These are phyloP conservation scores for Brasilioporus rufonigricans DNA, from an alignment of 768 basidiomycete genomes.

Conservation along the genomic window DNA sequence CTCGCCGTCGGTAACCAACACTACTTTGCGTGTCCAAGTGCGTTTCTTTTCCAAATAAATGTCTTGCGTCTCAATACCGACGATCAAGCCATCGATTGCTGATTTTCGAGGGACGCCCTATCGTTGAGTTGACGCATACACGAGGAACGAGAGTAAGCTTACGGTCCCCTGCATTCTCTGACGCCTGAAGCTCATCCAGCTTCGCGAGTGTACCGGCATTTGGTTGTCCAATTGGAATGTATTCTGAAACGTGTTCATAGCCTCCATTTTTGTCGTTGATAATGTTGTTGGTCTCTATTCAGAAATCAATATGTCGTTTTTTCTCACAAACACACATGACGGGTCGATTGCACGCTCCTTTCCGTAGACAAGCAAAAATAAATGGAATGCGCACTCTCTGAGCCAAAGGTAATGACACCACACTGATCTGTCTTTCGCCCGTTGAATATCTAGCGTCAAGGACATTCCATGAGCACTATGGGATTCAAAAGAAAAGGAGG, in stretches of 20 bases:
- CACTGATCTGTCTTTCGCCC: slow-evolving; percentile 93
- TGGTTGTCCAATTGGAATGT: slow-evolving; percentile 65
- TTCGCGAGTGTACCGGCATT: slow-evolving; percentile 64
- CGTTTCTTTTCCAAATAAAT: slow-evolving; percentile 65
- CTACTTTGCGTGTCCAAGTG: slow-evolving; percentile 82
- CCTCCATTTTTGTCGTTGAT: slow-evolving; percentile 60
- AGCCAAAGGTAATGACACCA: slow-evolving; percentile 87
- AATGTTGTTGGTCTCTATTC: slow-evolving; percentile 61
- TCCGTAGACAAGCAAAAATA: not conserved
- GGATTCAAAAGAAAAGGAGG: not conserved
- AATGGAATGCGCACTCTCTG: slow-evolving; percentile 49
- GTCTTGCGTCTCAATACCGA: slow-evolving; percentile 79
- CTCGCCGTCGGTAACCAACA: slow-evolving; percentile 85
- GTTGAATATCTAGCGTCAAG: slow-evolving; percentile 68
- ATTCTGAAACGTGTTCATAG: slow-evolving; percentile 73
- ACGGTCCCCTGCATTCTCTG: slow-evolving; percentile 65
- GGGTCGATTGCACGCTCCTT: not conserved
- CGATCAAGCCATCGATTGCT: slow-evolving; percentile 88
- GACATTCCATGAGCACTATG: not conserved
- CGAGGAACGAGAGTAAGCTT: slow-evolving; percentile 24
- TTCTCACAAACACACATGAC: not conserved
- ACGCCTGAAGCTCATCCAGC: slow-evolving; percentile 57
- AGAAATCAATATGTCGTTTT: not conserved
- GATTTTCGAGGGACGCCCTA: not conserved
- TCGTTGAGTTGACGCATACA: not conserved